Conservation (phyloP, 2,329 filamentous ascomycete genomes). For the Cytospora piceae region DNA sequence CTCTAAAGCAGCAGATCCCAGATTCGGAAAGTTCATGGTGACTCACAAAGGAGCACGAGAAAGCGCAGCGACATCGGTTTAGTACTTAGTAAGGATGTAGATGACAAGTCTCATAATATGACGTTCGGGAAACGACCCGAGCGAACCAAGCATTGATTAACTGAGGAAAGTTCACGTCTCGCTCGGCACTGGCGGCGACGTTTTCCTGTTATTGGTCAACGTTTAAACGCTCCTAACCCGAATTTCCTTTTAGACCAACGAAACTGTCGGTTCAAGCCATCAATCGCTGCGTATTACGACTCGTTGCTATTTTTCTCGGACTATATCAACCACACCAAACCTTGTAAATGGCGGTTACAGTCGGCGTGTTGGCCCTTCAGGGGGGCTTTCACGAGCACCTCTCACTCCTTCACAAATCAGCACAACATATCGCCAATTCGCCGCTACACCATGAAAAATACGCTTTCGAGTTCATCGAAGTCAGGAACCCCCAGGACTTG, state of each 20-base stretch:
- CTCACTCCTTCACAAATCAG: slow-evolving; percentile 71
- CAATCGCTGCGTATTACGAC: slow-evolving; percentile 14
- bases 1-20: neutral
- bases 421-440: slow-evolving; percentile 48
- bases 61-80: neutral
- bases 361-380: slow-evolving; percentile 77
- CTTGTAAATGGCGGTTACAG: slow-evolving; percentile 45
- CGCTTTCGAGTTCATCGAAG: slow-evolving; percentile 71
- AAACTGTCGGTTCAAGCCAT: no score
- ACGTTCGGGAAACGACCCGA: neutral
- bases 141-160: neutral
- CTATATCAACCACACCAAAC: neutral
- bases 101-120: neutral
- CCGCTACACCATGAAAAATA: slow-evolving; percentile 30
- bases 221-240: neutral
- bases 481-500: slow-evolving; percentile 76
- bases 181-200: neutral
- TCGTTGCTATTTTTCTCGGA: slow-evolving; percentile 2
- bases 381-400: slow-evolving; percentile 93
- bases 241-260: neutral
- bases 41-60: neutral
- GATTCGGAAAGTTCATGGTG: neutral
- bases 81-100: neutral
- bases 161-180: neutral
- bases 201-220: neutral